Evolutionary conservation across 2,329 filamentous ascomycete species (phyloP), one percentile per base, ranked within the genome.

Genomic region (Monilinia fructigena): DNA sequence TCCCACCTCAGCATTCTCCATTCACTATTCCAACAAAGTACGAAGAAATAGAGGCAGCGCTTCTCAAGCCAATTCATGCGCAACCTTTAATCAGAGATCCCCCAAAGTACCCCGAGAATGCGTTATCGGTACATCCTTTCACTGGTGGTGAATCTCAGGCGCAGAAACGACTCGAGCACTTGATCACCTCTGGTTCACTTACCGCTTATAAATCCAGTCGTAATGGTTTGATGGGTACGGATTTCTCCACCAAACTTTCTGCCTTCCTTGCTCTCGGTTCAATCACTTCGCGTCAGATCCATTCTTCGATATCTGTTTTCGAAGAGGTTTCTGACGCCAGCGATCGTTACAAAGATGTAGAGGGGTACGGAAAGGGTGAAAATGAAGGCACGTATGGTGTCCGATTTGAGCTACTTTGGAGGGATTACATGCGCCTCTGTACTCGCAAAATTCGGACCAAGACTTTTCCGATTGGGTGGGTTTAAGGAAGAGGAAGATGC

Each of bases 361-460:
- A 65, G 31, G 75, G 89, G 0, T 93, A 87, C 66, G 89, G 86
- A 0, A 77, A 86, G 60, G 90, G 90, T 0, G 88, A 93, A 75
- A 93, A 89, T 62, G 84, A 86, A 40, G 90, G 91, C 0, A 92
- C 89, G 0, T 83, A 83, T 45, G 84, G 82, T 0, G 83, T 94
- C 1, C 85, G 91, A 0, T 88, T 91, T 66, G 90, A 94, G 73
- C 80, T 95, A 0, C 77, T 94, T 0, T 92, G 89, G 90, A 81
- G 91, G 52, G 91, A 94, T 73, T 94, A 93, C 73, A 92, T 94
- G 88, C 83, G 89, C 0, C 82, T 94, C 0, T 92, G 89, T 74
- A 88, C 86, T 7, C 82, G 83, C 42, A 93, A 93, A 93, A 72
- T 92, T 90, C 69, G 84, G 85, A 0, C 74, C 77, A 20, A 84